These are phyloP conservation scores for Pichia sporocuriosa DNA, from an alignment of 805 yeast species.

Conservation along the genomic window DNA sequence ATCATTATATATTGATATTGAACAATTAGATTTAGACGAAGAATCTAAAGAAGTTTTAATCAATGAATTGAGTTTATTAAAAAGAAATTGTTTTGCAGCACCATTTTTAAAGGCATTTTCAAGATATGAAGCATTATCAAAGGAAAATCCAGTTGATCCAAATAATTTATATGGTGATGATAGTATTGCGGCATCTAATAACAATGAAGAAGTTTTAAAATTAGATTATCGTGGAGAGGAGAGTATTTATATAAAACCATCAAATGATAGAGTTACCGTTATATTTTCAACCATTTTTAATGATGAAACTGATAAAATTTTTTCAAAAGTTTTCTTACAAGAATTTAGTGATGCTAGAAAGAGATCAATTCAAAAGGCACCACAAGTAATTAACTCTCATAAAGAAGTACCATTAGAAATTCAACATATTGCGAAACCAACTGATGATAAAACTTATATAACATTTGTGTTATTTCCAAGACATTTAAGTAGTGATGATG, in stretches of 20 bases:
- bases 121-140: conserved; percentile 65
- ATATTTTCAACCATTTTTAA: conserved; percentile 90
- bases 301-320: conserved; percentile 92
- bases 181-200: conserved; percentile 26
- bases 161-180: conserved; percentile 37
- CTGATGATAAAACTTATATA: conserved; percentile 38
- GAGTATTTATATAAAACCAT: conserved; percentile 82
- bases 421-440: conserved; percentile 35
- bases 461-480: conserved; percentile 77
- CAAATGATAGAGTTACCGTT: conserved; percentile 94
- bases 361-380: conserved; percentile 94
- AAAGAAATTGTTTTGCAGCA: conserved; percentile 84
- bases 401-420: conserved; percentile 91
- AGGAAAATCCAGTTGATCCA: conserved; percentile 32
- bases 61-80: conserved; percentile 62
- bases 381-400: conserved; percentile 90
- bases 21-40: conserved; percentile 26
- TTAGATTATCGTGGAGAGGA: conserved; percentile 91
- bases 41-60: conserved; percentile 49
- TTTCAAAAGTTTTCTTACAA: conserved; percentile 83
- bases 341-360: conserved; percentile 95
- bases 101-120: conserved; percentile 85
- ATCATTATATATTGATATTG: conserved; percentile 61
- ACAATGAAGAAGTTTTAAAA: conserved; percentile 52
- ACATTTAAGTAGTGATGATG: conserved; percentile 56